A percentile compares a stretch with the other conserved stretches of the same genome.
Evolutionary conservation across 345 rosid genomes (phyloP).

Genomic region (Rhodamnia rubescens): DNA sequence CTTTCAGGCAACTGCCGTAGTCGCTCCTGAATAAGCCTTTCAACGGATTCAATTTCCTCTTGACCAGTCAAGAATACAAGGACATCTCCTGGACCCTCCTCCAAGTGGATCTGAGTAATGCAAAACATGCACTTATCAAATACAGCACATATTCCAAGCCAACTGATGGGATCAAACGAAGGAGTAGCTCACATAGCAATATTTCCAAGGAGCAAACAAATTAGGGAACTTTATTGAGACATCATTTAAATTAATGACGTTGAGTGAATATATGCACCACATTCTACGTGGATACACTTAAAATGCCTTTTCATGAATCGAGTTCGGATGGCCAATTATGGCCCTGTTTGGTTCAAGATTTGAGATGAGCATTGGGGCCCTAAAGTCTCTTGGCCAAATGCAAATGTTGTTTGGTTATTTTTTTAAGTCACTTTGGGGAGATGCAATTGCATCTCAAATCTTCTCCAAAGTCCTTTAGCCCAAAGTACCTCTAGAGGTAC

Average conservation of each 20-base stretch:
- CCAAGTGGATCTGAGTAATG: slow-evolving; percentile 55
- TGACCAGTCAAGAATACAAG: slow-evolving; percentile 94
- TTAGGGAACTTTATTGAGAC: background rate
- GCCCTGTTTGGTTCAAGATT: too few relatives aligned
- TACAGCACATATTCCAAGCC: background rate
- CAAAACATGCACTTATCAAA: background rate
- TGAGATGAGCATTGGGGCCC: too few relatives aligned
- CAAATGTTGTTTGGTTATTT: too few relatives aligned
- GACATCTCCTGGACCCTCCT: slow-evolving; percentile 76
- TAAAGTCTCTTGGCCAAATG: too few relatives aligned
- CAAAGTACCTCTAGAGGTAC: too few relatives aligned
- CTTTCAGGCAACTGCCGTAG: slow-evolving; percentile 57
- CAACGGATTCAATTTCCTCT: slow-evolving; percentile 91
- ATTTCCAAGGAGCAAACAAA: background rate
- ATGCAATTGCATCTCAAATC: too few relatives aligned
- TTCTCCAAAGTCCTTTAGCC: too few relatives aligned
- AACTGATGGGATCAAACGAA: background rate
- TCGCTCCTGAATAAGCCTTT: slow-evolving; percentile 55
- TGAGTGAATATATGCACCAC: background rate
- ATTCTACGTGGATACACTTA: background rate
- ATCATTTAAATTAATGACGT: background rate
- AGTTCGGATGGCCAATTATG: background rate
- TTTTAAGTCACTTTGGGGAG: too few relatives aligned
- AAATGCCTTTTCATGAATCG: background rate
- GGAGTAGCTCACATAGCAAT: background rate